Conservation (phyloP, 129 eudicot species). For the Centella asiatica region DNA sequence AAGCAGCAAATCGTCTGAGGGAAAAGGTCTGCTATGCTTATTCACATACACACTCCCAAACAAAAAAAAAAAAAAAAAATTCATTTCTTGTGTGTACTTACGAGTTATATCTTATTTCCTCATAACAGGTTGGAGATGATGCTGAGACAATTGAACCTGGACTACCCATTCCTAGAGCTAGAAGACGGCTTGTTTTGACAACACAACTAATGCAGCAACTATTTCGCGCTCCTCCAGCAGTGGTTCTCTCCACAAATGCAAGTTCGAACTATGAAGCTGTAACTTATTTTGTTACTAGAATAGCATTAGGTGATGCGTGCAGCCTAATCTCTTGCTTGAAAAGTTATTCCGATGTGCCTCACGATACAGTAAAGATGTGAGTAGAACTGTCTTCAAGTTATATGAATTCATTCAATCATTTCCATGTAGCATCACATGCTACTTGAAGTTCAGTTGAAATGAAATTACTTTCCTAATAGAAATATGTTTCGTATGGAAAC, state of each 20-base stretch:
- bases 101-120: neutral
- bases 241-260: conserved; percentile 48
- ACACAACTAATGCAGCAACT: conserved; percentile 82
- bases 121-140: conserved; percentile 51
- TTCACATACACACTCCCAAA: neutral
- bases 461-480: neutral
- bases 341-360: conserved; percentile 17
- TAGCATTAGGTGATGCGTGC: conserved; percentile 72
- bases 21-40: conserved; percentile 6
- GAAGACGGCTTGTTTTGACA: conserved; percentile 60
- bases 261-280: conserved; percentile 33
- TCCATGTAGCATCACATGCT: neutral
- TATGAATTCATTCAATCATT: neutral
- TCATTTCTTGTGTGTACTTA: neutral
- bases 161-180: conserved; percentile 35
- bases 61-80: neutral
- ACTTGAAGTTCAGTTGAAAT: neutral
- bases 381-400: conserved; percentile 18
- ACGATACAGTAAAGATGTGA: conserved; percentile 35
- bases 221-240: conserved; percentile 50
- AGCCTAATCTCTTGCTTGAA: conserved; percentile 28
- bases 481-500: neutral
- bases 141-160: conserved; percentile 45
- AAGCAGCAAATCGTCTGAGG: conserved; percentile 3
- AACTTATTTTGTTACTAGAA: conserved; percentile 47